Base-by-base conservation (phyloP, 805 yeast species). In the Pichia cephalocereana region DNA sequence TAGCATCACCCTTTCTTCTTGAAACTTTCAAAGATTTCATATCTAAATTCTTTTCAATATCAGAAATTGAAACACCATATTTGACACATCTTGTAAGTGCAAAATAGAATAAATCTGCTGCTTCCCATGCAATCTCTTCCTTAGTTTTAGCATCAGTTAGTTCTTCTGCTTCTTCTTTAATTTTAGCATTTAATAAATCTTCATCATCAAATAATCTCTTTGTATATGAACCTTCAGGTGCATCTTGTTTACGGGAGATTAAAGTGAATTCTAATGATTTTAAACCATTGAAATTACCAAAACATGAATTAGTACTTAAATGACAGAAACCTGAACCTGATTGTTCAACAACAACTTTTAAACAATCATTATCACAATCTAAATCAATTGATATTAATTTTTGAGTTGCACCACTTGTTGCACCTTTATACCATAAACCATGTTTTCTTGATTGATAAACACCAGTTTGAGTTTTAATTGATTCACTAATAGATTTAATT, bases 161-260 rank as follows among this genome's bases (percentile, higher is more conserved):
- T 67, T 93, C 99, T 60, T 91, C 97, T 41, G 96, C 95, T 68
- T 93, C 99, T 69, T 93, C 99, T 65, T 81, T 80, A 68, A 93
- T 83, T 72, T 93, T 87, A 27, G 98, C 96, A 48, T 75, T 71
- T 56, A 93, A 74, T 45, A 93, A 71, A 27, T 72, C 74, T 39
- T 79, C 80, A 67, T 93, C 98, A 45, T 78, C 74, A 60, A 91
- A 89, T 52, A 93, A 71, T 54, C 99, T 76, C 61, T 83, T 80
- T 15, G 99, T 91, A 70, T 93, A 93, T n/a, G 97, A 90, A 2
- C 96, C 96, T 54, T 74, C 86, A 18, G 96, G 96, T 3, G 98
- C 95, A 58, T 71, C 70, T 12, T 56, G 62, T 47, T 75, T 68
- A 62, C 99, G 79, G 41, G 77, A 75, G 26, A 68, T 63, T 49